phyloP scores from a whole-genome alignment of 2,329 filamentous ascomycete genomes.

The Fusarium piperis region DNA sequence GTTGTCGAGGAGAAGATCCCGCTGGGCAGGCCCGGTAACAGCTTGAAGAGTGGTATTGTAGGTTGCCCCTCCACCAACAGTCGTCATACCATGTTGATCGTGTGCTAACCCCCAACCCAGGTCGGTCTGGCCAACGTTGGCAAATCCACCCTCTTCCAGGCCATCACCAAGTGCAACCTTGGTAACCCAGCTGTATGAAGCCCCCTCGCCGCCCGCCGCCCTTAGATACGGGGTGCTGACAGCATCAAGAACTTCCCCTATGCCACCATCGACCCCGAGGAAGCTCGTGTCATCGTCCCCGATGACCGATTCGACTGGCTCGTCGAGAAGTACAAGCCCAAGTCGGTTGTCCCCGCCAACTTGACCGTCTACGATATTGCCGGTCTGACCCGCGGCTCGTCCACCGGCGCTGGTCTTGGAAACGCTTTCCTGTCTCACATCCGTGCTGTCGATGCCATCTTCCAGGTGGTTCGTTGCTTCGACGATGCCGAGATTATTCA shows the following conservation, averaged over 20 bases:
- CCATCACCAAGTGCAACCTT: conserved; percentile 96
- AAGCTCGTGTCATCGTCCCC: conserved; percentile 95
- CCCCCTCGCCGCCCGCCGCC: conserved; percentile 45
- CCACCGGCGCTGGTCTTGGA: conserved; percentile 95
- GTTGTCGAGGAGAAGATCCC: conserved; percentile 95
- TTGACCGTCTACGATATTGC: conserved; percentile 99
- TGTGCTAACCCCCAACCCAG: conserved; percentile 58
- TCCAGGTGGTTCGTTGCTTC: conserved; percentile 96
- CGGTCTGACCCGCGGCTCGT: conserved; percentile 93
- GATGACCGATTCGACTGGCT: conserved; percentile 98
- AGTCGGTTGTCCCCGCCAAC: conserved; percentile 96
- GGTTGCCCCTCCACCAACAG: conserved; percentile 43
- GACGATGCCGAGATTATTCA: conserved; percentile 99
- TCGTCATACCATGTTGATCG: conserved; percentile 4
- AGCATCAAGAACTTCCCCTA: conserved; percentile 89
- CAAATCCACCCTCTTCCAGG: conserved; percentile 99
- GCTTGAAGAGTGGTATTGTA: conserved; percentile 98
- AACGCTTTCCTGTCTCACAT: conserved; percentile 99
- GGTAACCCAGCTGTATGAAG: conserved; percentile 91
- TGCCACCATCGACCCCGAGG: conserved; percentile 98
- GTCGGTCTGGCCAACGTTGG: conserved; percentile 99
- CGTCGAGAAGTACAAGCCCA: conserved; percentile 95
- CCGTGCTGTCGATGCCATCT: conserved; percentile 96
- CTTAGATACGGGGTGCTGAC: conserved; percentile 53
- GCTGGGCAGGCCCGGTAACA: conserved; percentile 96